A percentile compares a stretch with the other conserved stretches of the same genome.
These are phyloP conservation scores for Phytopythium vexans DNA, from an alignment of 352 stramenopile species.

Conservation along the genomic window DNA sequence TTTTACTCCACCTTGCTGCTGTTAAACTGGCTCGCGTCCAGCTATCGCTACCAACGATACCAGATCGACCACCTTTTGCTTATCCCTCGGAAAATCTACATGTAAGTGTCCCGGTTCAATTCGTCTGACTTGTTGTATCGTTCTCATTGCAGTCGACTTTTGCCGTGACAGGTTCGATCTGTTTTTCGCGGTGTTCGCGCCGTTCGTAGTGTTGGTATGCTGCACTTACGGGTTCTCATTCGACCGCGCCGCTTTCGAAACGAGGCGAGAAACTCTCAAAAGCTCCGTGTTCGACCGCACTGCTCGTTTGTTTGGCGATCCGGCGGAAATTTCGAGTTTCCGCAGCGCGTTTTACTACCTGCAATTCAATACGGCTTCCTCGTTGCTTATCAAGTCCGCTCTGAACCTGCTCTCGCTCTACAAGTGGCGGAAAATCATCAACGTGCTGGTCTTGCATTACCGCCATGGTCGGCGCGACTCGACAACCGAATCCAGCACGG, in stretches of 20 bases:
- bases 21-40: slow-evolving; percentile 44
- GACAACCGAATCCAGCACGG: slow-evolving; percentile 10
- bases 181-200: slow-evolving; percentile 61
- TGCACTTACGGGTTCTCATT: slow-evolving; percentile 42
- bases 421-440: slow-evolving; percentile 42
- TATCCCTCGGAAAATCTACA: slow-evolving; percentile 30
- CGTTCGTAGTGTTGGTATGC: slow-evolving; percentile 35
- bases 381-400: slow-evolving; percentile 25
- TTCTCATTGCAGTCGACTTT: neutral
- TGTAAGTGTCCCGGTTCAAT: slow-evolving; percentile 13
- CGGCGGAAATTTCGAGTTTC: slow-evolving; percentile 33
- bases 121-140: too few relatives aligned
- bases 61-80: slow-evolving; percentile 26
- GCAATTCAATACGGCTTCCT: slow-evolving; percentile 23
- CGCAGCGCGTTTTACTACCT: slow-evolving; percentile 44
- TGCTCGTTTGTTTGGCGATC: slow-evolving; percentile 42
- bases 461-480: slow-evolving; percentile 10
- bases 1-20: slow-evolving; percentile 36
- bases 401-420: slow-evolving; percentile 36
- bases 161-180: slow-evolving; percentile 37
- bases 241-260: slow-evolving; percentile 30
- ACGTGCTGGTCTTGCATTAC: slow-evolving; percentile 18
- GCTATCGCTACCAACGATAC: slow-evolving; percentile 40
- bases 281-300: slow-evolving; percentile 30
- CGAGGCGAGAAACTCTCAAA: slow-evolving; percentile 23